Conservation (phyloP, 2,329 filamentous ascomycete species). For the Elsinoe necatrix region DNA sequence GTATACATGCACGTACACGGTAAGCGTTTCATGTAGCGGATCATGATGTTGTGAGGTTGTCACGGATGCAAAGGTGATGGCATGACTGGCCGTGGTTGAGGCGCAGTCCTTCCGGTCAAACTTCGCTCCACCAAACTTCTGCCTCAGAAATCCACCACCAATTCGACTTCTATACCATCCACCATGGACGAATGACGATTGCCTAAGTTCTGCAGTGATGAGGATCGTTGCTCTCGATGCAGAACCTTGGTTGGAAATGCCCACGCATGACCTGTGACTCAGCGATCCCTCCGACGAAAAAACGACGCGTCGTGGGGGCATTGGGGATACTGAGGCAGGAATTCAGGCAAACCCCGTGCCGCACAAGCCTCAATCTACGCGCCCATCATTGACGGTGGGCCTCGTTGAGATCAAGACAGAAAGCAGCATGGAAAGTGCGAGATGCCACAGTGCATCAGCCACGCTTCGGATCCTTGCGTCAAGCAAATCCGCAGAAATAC, state of each 20-base stretch:
- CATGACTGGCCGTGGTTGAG: background rate
- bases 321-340: background rate
- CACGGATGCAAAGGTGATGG: background rate
- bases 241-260: background rate
- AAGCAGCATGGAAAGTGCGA: background rate
- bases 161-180: background rate
- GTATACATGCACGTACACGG: background rate
- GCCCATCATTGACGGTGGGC: background rate
- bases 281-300: background rate
- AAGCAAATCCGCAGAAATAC: background rate
- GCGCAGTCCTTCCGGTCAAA: background rate
- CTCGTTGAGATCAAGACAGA: background rate
- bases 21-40: slow-evolving; percentile 2
- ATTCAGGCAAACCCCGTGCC: slow-evolving; percentile 8
- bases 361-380: slow-evolving; percentile 1
- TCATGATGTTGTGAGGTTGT: slow-evolving; percentile 3
- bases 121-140: background rate
- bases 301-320: background rate
- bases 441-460: background rate
- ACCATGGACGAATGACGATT: background rate
- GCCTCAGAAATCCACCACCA: background rate
- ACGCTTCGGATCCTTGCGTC: background rate
- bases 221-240: background rate
- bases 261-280: slow-evolving; percentile 9
- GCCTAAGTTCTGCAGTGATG: background rate